Evolutionary conservation across 2,329 filamentous ascomycete genomes (phyloP).

Genomic region (Albophoma yamanashiensis): DNA sequence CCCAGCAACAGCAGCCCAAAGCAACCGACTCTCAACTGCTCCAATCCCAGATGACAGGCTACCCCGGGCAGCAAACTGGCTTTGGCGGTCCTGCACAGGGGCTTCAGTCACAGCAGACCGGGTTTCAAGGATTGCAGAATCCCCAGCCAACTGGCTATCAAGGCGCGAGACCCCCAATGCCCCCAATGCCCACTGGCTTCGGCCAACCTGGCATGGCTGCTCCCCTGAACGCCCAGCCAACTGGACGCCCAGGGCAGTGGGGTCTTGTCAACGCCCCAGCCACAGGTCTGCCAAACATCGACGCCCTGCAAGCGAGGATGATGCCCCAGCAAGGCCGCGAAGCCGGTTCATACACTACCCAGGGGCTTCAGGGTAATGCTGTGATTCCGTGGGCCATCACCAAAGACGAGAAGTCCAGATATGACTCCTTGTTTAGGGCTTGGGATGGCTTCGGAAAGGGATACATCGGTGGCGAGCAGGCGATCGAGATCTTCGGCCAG

Average conservation of each 20-base stretch:
- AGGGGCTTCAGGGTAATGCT: slow-evolving; percentile 83
- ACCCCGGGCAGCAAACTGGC: slow-evolving; percentile 45
- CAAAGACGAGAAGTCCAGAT: slow-evolving; percentile 95
- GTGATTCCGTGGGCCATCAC: slow-evolving; percentile 98
- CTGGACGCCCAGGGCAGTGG: slow-evolving; percentile 89
- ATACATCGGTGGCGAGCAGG: slow-evolving; percentile 81
- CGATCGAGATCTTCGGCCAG: slow-evolving; percentile 95
- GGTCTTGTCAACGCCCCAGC: slow-evolving; percentile 93
- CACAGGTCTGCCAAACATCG: slow-evolving; percentile 84
- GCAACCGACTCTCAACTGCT: slow-evolving; percentile 58
- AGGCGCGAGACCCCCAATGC: slow-evolving; percentile 83
- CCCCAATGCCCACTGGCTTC: slow-evolving; percentile 58
- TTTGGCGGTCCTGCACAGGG: slow-evolving; percentile 47
- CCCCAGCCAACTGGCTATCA: slow-evolving; percentile 70
- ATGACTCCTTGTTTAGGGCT: slow-evolving; percentile 86
- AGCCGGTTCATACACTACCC: slow-evolving; percentile 68
- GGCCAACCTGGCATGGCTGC: slow-evolving; percentile 47
- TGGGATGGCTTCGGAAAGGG: slow-evolving; percentile 96
- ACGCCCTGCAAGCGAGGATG: slow-evolving; percentile 84
- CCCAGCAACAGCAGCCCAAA: slow-evolving; percentile 65
- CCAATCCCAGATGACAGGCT: slow-evolving; percentile 58
- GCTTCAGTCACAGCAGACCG: slow-evolving; percentile 59
- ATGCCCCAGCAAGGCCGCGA: slow-evolving; percentile 96
- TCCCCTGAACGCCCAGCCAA: slow-evolving; percentile 83
- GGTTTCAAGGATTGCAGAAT: slow-evolving; percentile 55